Percentiles rank a stretch among this genome's conserved stretches.
These are phyloP conservation scores for Talaromyces sp. DNA, from an alignment of 2,329 filamentous ascomycete species.

Conservation along the genomic window DNA sequence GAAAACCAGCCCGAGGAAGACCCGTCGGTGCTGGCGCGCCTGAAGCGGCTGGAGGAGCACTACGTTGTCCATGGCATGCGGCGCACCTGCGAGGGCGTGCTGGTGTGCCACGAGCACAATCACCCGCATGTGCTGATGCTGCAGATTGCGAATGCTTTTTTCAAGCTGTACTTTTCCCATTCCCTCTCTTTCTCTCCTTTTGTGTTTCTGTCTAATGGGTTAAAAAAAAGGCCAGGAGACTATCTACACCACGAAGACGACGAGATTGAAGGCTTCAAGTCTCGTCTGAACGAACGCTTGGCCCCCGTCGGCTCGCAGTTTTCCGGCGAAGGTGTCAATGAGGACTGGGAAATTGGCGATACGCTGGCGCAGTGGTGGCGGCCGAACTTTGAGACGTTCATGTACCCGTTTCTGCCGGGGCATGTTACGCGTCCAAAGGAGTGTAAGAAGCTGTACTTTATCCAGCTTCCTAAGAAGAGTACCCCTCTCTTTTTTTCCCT, in stretches of 20 bases:
- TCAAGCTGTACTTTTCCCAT: conserved; percentile 66
- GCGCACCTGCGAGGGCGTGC: conserved; percentile 90
- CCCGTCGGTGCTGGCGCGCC: conserved; percentile 83
- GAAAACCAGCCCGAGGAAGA: conserved; percentile 98
- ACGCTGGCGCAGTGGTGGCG: conserved; percentile 98
- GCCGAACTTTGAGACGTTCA: conserved; percentile 98
- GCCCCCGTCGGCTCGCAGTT: conserved; percentile 82
- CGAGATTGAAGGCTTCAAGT: conserved; percentile 92
- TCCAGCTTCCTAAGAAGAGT: conserved; percentile 90
- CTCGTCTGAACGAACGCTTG: conserved; percentile 82
- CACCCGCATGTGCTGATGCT: conserved; percentile 98
- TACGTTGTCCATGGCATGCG: conserved; percentile 92
- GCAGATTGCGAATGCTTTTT: conserved; percentile 98
- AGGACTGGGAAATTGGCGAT: conserved; percentile 91
- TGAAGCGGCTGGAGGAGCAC: conserved; percentile 94
- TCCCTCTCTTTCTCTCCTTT: neutral
- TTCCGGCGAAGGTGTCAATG: conserved; percentile 78
- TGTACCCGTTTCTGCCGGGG: conserved; percentile 96
- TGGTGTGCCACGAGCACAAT: conserved; percentile 98
- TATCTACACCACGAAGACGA: conserved; percentile 83
- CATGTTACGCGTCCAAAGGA: conserved; percentile 97
- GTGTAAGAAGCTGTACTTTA: conserved; percentile 98
- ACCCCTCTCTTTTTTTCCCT: conserved; percentile 35
- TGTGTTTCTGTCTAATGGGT: neutral
- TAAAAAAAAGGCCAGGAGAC: conserved; percentile 74